Evolutionary conservation across 441 rosid genomes (phyloP).

Genomic region (Breynia disticha): DNA sequence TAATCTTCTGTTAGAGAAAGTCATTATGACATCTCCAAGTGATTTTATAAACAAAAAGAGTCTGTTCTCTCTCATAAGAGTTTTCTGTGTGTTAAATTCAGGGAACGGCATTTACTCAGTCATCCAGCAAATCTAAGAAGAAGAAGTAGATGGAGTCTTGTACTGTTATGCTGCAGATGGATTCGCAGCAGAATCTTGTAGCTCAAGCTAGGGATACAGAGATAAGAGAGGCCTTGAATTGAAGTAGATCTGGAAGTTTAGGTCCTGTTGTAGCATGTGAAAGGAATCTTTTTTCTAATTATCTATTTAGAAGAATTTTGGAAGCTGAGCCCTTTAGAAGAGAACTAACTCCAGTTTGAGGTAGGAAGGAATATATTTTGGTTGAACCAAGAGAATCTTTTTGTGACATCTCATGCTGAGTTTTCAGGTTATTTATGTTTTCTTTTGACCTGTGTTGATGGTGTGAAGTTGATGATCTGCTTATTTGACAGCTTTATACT

Average conservation of each 20-base stretch:
- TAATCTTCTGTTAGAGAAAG: too few species aligned
- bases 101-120: conserved; percentile 81
- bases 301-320: conserved; percentile 6
- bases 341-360: conserved; percentile 16
- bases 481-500: background rate
- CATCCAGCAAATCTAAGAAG: conserved; percentile 80
- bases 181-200: conserved; percentile 22
- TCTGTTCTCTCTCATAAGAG: background rate
- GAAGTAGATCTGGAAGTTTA: conserved; percentile 23
- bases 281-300: conserved; percentile 8
- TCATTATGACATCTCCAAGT: too few species aligned
- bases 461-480: background rate
- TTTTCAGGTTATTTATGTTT: background rate
- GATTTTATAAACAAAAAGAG: too few species aligned
- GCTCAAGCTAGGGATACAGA: conserved; percentile 24
- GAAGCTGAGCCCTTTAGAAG: conserved; percentile 21
- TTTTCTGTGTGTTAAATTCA: conserved; percentile 22
- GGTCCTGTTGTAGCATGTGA: conserved; percentile 35
- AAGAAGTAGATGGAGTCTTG: conserved; percentile 43
- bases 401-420: background rate
- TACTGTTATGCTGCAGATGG: conserved; percentile 17
- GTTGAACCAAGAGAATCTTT: conserved; percentile 11
- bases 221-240: conserved; percentile 16
- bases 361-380: conserved; percentile 19
- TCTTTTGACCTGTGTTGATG: background rate